Percentiles rank a stretch among this genome's conserved stretches.
Conservation (phyloP, 208 protist species). For the Crithidia brevicula region DNA sequence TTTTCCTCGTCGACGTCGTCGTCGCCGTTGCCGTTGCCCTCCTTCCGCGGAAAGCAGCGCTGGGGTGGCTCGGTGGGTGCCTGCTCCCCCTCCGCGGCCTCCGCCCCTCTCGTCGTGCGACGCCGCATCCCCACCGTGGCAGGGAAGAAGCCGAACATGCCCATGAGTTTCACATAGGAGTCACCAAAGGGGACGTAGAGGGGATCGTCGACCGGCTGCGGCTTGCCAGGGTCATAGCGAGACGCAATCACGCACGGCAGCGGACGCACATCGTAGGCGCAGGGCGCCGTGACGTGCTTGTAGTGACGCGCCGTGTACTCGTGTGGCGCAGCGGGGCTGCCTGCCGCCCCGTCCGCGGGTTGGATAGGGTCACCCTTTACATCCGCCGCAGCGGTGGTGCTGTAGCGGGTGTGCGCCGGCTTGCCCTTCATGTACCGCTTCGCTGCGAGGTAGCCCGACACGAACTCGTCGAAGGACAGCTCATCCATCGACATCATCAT, state of each 20-base stretch:
- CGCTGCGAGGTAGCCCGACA: slow-evolving; percentile 58
- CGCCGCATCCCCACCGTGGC: slow-evolving; percentile 44
- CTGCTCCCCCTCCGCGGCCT: background rate
- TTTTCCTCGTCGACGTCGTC: slow-evolving; percentile 38
- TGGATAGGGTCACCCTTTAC: background rate
- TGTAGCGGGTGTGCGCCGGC: slow-evolving; percentile 40
- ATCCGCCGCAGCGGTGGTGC: slow-evolving; percentile 7
- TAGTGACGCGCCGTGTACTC: slow-evolving; percentile 18
- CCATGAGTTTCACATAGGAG: slow-evolving; percentile 72
- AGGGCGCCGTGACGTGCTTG: slow-evolving; percentile 59
- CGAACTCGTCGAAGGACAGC: slow-evolving; percentile 44
- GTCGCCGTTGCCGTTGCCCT: slow-evolving; percentile 44
- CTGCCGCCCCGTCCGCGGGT: background rate
- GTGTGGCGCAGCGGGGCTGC: background rate
- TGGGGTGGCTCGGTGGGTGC: background rate
- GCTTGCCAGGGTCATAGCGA: slow-evolving; percentile 51
- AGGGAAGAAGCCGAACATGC: slow-evolving; percentile 82
- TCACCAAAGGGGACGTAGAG: slow-evolving; percentile 62
- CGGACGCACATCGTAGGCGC: slow-evolving; percentile 68
- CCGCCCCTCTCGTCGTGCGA: background rate
- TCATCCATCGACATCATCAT: slow-evolving; percentile 24
- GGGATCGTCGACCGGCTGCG: slow-evolving; percentile 45
- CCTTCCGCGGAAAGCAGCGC: slow-evolving; percentile 37
- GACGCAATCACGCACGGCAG: slow-evolving; percentile 79
- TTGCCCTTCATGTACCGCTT: slow-evolving; percentile 60